Conservation (phyloP, 1,284 basidiomycete genomes). For the Cutaneotrichosporon sp. region DNA sequence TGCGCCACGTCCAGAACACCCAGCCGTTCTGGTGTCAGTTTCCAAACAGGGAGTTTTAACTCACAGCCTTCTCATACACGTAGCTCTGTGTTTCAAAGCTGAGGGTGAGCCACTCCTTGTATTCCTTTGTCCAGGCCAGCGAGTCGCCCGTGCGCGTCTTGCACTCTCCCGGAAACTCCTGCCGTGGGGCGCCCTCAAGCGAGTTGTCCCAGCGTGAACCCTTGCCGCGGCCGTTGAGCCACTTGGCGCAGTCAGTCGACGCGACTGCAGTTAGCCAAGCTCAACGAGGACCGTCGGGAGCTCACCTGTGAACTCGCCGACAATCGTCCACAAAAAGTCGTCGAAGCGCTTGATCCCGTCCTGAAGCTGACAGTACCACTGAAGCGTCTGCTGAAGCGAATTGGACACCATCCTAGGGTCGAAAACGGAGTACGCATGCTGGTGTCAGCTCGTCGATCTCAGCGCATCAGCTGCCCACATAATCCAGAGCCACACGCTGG, state of each 20-base stretch:
- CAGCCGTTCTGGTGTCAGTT: constrained; percentile 30
- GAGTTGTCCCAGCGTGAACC: constrained; percentile 77
- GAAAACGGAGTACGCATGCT: constrained; percentile 58
- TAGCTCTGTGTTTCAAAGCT: constrained; percentile 76
- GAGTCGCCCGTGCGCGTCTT: constrained; percentile 55
- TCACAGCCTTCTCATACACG: constrained; percentile 44
- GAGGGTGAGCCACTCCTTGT: constrained; percentile 71
- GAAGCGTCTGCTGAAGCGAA: constrained; percentile 4
- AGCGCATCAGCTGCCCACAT: background rate
- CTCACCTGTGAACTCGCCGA: constrained; percentile 73
- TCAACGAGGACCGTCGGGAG: background rate
- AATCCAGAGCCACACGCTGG: constrained; percentile 29
- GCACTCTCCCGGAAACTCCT: constrained; percentile 11
- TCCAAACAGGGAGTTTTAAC: constrained; percentile 4
- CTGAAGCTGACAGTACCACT: constrained; percentile 56
- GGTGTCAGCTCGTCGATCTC: constrained; percentile 2
- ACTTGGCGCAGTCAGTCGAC: constrained; percentile 67
- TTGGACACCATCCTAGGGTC: constrained; percentile 4
- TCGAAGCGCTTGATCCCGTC: constrained; percentile 53
- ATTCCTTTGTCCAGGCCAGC: constrained; percentile 63
- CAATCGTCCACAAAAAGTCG: constrained; percentile 64
- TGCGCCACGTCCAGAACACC: constrained; percentile 44
- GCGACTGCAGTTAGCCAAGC: background rate
- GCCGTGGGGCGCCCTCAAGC: background rate
- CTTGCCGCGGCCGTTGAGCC: constrained; percentile 63